Conservation (phyloP, 2,329 filamentous ascomycete genomes). For the Fusarium haematococcum region DNA sequence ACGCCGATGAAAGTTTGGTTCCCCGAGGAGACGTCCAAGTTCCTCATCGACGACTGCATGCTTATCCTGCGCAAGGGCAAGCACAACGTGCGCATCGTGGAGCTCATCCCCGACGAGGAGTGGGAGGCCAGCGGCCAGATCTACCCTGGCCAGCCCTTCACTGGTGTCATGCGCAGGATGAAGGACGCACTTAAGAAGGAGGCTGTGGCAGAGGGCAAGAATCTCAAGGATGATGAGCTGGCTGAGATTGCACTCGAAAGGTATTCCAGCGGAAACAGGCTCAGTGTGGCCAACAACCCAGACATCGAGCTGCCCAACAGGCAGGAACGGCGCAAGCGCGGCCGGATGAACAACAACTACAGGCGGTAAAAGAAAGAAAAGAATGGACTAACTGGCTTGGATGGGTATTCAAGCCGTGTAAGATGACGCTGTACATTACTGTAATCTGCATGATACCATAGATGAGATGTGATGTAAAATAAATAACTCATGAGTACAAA, state of each 20-base stretch:
- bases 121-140: constrained; percentile 61
- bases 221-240: constrained; percentile 46
- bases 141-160: constrained; percentile 66
- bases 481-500: constrained; percentile 26
- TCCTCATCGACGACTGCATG: constrained; percentile 68
- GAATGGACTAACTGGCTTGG: not conserved
- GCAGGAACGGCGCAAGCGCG: constrained; percentile 47
- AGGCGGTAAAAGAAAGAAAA: constrained; percentile 15
- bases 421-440: constrained; percentile 45
- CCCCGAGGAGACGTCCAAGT: constrained; percentile 67
- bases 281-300: constrained; percentile 55
- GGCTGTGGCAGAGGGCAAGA: constrained; percentile 47
- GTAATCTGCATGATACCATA: constrained; percentile 46
- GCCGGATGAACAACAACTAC: constrained; percentile 8
- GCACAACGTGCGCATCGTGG: constrained; percentile 71
- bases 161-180: constrained; percentile 60
- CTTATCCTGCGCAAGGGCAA: constrained; percentile 73
- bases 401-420: constrained; percentile 28
- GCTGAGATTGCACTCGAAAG: constrained; percentile 35
- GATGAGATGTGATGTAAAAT: constrained; percentile 43
- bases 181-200: constrained; percentile 52
- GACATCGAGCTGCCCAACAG: constrained; percentile 55
- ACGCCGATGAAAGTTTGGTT: constrained; percentile 71
- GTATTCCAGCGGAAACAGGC: constrained; percentile 29
- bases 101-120: constrained; percentile 68